Percentiles rank a stretch among this genome's conserved stretches.
These are phyloP conservation scores for Monilinia vaccinii-corymbosi DNA, from an alignment of 2,329 filamentous ascomycete genomes.

Conservation along the genomic window DNA sequence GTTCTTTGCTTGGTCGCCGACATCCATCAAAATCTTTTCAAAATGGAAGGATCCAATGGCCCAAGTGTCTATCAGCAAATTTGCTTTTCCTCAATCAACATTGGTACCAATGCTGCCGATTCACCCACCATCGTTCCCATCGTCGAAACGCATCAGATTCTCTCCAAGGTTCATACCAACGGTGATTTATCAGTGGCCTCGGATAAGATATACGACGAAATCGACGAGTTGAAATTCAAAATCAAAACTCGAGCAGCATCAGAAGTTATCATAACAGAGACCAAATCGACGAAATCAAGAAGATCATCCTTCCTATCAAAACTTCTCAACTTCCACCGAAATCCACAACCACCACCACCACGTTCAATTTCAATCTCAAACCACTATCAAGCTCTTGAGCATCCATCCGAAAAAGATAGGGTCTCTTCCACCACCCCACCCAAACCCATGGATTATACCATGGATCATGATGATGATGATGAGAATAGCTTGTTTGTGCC, in stretches of 20 bases:
- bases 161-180: neutral
- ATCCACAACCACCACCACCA: neutral
- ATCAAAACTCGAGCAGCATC: neutral
- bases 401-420: neutral
- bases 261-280: neutral
- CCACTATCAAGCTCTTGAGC: neutral
- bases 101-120: neutral
- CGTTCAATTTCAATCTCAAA: neutral
- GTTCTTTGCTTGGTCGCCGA: neutral
- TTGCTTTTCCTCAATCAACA: neutral
- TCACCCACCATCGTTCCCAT: neutral
- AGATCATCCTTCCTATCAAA: neutral
- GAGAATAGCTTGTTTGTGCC: neutral
- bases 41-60: conserved; percentile 7
- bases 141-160: neutral
- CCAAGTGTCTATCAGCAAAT: neutral
- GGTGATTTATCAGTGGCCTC: neutral
- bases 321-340: conserved; percentile 2
- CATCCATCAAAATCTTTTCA: neutral
- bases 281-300: neutral
- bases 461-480: neutral
- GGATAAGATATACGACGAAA: conserved; percentile 5
- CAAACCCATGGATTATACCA: neutral
- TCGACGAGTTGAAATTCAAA: conserved; percentile 7
- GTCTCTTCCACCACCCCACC: neutral